Percentiles rank a stretch among this genome's conserved stretches.
Evolutionary conservation across 1,284 basidiomycete species (phyloP).

Genomic region (Marasmius oreades): DNA sequence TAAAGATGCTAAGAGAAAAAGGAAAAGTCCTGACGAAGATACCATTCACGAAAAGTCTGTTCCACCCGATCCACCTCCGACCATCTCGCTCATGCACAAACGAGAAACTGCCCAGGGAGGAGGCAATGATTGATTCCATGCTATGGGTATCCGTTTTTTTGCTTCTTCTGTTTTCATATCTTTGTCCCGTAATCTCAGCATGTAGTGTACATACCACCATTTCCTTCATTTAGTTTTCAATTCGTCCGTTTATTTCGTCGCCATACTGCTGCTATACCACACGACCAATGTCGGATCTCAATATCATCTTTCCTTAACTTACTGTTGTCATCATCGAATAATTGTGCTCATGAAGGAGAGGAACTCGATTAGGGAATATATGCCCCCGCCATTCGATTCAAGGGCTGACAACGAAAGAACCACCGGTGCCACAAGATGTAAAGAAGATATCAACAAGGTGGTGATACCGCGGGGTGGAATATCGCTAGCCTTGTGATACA

Average conservation of each 20-base stretch:
- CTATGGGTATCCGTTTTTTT: slow-evolving; percentile 2
- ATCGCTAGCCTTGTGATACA: too few relatives aligned
- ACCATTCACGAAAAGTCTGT: slow-evolving; percentile 49
- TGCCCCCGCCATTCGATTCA: too few relatives aligned
- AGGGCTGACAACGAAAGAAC: too few relatives aligned
- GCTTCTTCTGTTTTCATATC: background rate
- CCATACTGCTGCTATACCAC: background rate
- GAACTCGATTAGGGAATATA: too few relatives aligned
- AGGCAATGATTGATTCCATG: slow-evolving; percentile 3
- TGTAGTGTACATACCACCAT: slow-evolving; percentile 1
- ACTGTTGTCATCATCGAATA: background rate
- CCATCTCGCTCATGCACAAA: slow-evolving; percentile 9
- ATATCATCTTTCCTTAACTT: background rate
- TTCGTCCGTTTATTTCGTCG: background rate
- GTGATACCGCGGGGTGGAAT: too few relatives aligned
- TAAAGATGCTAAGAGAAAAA: slow-evolving; percentile 34
- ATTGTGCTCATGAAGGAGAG: background rate
- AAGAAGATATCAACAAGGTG: too few relatives aligned
- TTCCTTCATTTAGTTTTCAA: background rate
- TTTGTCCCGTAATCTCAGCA: slow-evolving; percentile 1
- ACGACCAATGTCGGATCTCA: background rate
- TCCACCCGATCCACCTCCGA: slow-evolving; percentile 36
- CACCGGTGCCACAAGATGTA: too few relatives aligned
- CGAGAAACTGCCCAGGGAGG: slow-evolving; percentile 15
- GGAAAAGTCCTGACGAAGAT: slow-evolving; percentile 44